Base-by-base conservation (phyloP, 176 grass and related monocot species). In the Musa acuminata region DNA sequence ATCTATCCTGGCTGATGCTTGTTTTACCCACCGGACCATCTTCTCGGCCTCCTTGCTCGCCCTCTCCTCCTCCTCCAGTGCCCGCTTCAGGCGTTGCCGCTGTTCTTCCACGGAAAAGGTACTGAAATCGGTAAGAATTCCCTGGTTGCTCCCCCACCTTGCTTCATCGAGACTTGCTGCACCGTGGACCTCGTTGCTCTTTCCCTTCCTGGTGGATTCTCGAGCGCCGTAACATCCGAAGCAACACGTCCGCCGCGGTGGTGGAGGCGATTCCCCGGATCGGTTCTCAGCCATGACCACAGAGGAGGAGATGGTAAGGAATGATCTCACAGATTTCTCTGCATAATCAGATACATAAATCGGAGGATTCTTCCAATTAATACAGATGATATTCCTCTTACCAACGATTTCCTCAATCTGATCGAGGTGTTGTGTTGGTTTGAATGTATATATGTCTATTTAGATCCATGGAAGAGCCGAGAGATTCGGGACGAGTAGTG, bases 91-190 rank as follows among this genome's bases (percentile, higher is more conserved):
- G 8, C 50, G 80, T 58, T 14, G 80, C 77, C 71, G 63, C 79
- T 84, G 83, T 51, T 75, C 83, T 74, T 80, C 62, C 64, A 80
- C 54, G 13, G 83, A 84, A 9, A 80, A 78, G 19, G 83, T 84
- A 53, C 83, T 75, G 21, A 75, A 62, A 84, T 80, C 77, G 13
- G 77, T 76, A 55, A 84, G 71, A 43, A 84, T 84, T 52, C 75
- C 83, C 76, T 84, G 77, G 25, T 75, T 64, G 48, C 9, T 35
- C 20, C n/a, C 77, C 77, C 77, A 75, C 19, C 14, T 70, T 62
- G 49, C 63, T 25, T 80, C 83, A 7, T 27, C 17, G 17, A 35
- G 29, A 35, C 29, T 35, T 35, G 29, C 29, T 5, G 29, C 29
- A 35, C 29, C 29, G 29, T 5, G 29, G 29, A 35, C 29, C 29